A percentile compares a stretch with the other conserved stretches of the same genome.
phyloP scores from a whole-genome alignment of 2,329 filamentous ascomycete genomes.

The Leptographium procerum region DNA sequence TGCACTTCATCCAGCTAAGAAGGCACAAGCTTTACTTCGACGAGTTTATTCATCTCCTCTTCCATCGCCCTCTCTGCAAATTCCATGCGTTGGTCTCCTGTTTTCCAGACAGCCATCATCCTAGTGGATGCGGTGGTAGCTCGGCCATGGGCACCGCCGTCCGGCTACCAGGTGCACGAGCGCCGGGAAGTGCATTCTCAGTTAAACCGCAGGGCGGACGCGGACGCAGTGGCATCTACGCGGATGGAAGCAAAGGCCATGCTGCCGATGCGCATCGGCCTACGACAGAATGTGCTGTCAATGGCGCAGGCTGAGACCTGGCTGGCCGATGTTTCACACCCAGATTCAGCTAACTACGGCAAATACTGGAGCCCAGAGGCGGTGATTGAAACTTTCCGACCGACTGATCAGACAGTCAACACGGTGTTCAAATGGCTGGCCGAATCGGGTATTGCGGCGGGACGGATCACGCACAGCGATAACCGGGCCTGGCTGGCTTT shows the following conservation, averaged over 20 bases:
- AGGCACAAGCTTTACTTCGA: not conserved
- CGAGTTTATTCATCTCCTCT: not conserved
- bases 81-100: not conserved
- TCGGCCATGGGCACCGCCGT: not conserved
- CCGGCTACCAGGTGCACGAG: constrained; percentile 3
- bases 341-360: constrained; percentile 19
- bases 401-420: constrained; percentile 19
- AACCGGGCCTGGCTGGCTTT: constrained; percentile 13
- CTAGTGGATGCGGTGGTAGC: not conserved
- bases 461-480: constrained; percentile 1
- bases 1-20: too few species aligned
- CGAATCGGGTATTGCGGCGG: constrained; percentile 13
- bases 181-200: not conserved
- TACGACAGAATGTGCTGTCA: not conserved
- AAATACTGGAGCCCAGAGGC: constrained; percentile 24
- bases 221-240: too few species aligned
- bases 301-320: not conserved
- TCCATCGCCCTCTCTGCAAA: not conserved
- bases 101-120: not conserved
- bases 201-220: too few species aligned
- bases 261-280: constrained; percentile 8
- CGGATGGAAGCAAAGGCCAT: not conserved
- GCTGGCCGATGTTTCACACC: constrained; percentile 11
- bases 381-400: constrained; percentile 24
- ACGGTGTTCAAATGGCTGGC: constrained; percentile 20